These are phyloP conservation scores for Drechmeria coniospora DNA, from an alignment of 2,329 filamentous ascomycete species.

Conservation along the genomic window DNA sequence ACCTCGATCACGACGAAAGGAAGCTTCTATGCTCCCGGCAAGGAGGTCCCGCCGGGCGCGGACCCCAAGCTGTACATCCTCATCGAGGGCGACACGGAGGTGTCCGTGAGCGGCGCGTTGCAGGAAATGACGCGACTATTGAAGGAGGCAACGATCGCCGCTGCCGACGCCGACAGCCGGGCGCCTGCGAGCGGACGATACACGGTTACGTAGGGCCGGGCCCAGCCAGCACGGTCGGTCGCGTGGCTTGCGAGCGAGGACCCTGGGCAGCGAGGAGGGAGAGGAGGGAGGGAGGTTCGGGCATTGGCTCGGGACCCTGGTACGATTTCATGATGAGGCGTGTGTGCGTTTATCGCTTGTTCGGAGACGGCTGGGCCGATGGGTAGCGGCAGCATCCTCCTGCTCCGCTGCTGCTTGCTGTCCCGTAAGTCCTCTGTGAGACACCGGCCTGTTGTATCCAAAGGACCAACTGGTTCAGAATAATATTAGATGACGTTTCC, in stretches of 20 bases:
- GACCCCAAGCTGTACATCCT: conserved; percentile 95
- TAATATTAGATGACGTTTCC: too few relatives aligned
- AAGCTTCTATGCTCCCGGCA: conserved; percentile 70
- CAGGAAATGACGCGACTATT: conserved; percentile 75
- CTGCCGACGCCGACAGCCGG: conserved; percentile 71
- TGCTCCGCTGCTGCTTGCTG: too few relatives aligned
- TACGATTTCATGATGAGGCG: too few relatives aligned
- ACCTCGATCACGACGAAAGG: conserved; percentile 97
- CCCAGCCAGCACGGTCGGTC: not conserved
- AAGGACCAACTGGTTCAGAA: too few relatives aligned
- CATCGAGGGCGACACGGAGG: conserved; percentile 91
- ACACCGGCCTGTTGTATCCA: too few relatives aligned
- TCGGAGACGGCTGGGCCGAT: too few relatives aligned
- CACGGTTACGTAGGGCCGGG: conserved; percentile 54
- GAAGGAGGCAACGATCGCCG: conserved; percentile 79
- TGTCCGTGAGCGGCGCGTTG: conserved; percentile 82
- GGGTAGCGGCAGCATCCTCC: too few relatives aligned
- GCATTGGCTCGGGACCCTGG: too few relatives aligned
- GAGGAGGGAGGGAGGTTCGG: too few relatives aligned
- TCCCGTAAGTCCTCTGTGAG: too few relatives aligned
- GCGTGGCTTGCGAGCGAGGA: not conserved
- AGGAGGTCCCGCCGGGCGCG: conserved; percentile 57
- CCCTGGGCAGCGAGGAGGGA: too few relatives aligned
- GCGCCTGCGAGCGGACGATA: conserved; percentile 71
- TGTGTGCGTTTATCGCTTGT: too few relatives aligned